Conservation (phyloP, 192 early-diverging fungal genomes). For the Pecoramyces ruminantium region DNA sequence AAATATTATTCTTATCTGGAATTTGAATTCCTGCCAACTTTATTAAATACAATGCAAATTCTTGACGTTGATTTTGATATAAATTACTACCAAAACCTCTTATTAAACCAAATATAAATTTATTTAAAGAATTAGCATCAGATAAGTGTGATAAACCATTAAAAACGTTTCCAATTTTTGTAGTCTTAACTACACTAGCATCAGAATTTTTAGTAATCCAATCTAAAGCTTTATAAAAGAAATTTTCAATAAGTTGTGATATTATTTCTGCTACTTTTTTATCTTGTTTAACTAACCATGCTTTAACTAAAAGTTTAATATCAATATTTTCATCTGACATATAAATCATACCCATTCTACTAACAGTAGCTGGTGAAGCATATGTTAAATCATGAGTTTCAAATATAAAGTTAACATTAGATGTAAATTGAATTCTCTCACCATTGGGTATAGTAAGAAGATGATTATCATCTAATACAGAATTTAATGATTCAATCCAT, state of each 20-base stretch:
- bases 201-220: constrained; percentile 22
- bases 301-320: constrained; percentile 14
- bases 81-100: constrained; percentile 31
- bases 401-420: constrained; percentile 43
- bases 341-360: constrained; percentile 49
- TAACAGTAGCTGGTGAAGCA: constrained; percentile 41
- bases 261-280: constrained; percentile 8
- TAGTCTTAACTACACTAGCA: constrained; percentile 20
- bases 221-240: constrained; percentile 22
- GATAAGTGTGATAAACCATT: constrained; percentile 30
- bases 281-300: constrained; percentile 17
- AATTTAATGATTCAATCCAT: constrained; percentile 42
- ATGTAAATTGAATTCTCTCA: constrained; percentile 42
- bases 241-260: constrained; percentile 13
- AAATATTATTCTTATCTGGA: constrained; percentile 18
- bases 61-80: constrained; percentile 11
- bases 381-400: constrained; percentile 40
- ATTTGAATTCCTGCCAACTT: constrained; percentile 17
- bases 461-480: constrained; percentile 38
- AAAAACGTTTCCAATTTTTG: constrained; percentile 23
- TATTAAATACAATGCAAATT: constrained; percentile 25
- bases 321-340: constrained; percentile 39
- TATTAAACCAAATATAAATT: constrained; percentile 25
- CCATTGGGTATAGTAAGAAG: constrained; percentile 42
- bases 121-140: constrained; percentile 4